Conservation (phyloP, 305 asterid species). For the Salvia sclarea region DNA sequence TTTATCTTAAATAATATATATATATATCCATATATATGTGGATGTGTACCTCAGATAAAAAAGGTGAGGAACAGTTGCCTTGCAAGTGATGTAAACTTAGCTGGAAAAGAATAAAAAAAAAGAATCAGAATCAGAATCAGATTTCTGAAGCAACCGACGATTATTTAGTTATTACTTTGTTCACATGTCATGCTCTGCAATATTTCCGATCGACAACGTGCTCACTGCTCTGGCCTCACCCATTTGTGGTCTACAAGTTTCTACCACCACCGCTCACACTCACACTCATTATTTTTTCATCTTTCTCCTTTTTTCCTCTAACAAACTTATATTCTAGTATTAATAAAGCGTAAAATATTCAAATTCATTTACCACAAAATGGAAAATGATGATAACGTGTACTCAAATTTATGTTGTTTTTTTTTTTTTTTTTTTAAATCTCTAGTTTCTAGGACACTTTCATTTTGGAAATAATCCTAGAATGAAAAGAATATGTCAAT, state of each 20-base stretch:
- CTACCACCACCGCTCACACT: not conserved
- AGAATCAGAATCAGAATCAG: not conserved
- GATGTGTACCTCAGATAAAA: too few relatives aligned
- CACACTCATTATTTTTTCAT: too few relatives aligned
- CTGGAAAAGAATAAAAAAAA: not conserved
- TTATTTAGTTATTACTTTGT: slow-evolving; percentile 7
- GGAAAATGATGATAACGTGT: not conserved
- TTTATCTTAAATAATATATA: too few relatives aligned
- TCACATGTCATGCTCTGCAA: slow-evolving; percentile 30
- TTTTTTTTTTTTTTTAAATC: too few relatives aligned
- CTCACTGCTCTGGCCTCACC: slow-evolving; percentile 1
- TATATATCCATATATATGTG: not conserved
- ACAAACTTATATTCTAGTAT: too few relatives aligned
- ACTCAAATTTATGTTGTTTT: not conserved
- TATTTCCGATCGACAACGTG: slow-evolving; percentile 23
- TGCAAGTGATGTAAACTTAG: slow-evolving; percentile 33
- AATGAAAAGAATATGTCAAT: not conserved
- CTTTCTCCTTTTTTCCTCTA: too few relatives aligned
- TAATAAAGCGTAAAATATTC: too few relatives aligned
- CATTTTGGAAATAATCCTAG: not conserved
- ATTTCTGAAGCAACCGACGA: slow-evolving; percentile 2
- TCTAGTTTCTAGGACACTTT: too few relatives aligned
- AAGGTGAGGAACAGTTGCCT: not conserved
- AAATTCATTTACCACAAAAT: too few relatives aligned
- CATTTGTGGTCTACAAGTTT: slow-evolving; percentile 8